These are phyloP conservation scores for Chloromonas sp. DNA, from an alignment of 163 green algal genomes.

Conservation along the genomic window DNA sequence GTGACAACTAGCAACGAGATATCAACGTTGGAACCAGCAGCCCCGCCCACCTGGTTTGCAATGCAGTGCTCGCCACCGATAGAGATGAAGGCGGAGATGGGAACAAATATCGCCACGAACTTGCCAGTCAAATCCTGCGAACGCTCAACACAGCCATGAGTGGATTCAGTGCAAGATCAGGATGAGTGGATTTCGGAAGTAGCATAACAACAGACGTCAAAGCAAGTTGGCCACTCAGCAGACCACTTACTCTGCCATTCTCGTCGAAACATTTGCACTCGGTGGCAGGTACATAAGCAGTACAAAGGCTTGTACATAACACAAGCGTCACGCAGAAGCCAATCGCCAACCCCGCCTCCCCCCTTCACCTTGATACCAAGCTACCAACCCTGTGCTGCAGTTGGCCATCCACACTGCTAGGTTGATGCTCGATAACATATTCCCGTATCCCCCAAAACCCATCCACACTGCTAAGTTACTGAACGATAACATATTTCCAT, in stretches of 20 bases:
- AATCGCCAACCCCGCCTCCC: no score
- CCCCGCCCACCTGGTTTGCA: constrained; percentile 55
- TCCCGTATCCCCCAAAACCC: background rate
- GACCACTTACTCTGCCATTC: no score
- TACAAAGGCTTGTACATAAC: no score
- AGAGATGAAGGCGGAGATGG: constrained; percentile 67
- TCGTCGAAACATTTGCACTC: no score
- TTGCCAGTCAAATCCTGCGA: constrained; percentile 51
- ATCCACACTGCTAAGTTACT: background rate
- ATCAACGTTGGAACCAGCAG: no score
- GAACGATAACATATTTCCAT: background rate
- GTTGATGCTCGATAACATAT: background rate
- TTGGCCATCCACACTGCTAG: background rate
- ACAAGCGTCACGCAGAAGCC: no score
- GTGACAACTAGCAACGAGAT: no score
- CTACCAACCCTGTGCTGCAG: background rate
- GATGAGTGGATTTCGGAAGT: background rate
- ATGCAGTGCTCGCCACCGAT: constrained; percentile 69
- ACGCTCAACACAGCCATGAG: background rate
- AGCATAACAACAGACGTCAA: background rate
- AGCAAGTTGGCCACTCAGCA: no score
- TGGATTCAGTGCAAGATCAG: background rate
- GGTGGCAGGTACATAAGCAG: no score
- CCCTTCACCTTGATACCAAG: no score
- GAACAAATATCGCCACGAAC: constrained; percentile 56